Evolutionary conservation across 768 basidiomycete species (phyloP).

Genomic region (Mrakia gelida): DNA sequence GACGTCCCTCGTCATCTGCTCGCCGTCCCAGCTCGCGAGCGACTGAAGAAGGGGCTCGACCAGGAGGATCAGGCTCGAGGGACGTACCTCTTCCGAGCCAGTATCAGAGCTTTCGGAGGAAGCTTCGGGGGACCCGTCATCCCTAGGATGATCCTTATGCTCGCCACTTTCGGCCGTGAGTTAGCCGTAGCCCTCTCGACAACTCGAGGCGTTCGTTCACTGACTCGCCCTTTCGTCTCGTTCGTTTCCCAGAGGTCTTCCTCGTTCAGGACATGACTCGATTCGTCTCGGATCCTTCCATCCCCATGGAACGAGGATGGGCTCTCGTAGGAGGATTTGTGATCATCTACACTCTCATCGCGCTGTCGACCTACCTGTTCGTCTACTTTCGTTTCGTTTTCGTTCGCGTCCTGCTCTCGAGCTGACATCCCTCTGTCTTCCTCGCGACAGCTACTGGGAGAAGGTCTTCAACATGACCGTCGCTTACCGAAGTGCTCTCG

Average conservation of each 20-base stretch:
- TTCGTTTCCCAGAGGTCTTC: slow-evolving; percentile 16
- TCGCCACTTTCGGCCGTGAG: slow-evolving; percentile 21
- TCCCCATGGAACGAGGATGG: slow-evolving; percentile 10
- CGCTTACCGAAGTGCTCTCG: slow-evolving; percentile 9
- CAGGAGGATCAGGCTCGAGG: background rate
- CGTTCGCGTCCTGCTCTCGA: no score
- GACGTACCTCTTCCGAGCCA: slow-evolving; percentile 6
- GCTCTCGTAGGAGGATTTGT: slow-evolving; percentile 27
- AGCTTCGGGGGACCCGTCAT: slow-evolving; percentile 1
- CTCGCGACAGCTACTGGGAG: background rate
- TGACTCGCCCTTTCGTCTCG: no score
- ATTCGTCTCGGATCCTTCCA: slow-evolving; percentile 16
- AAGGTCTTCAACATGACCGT: slow-evolving; percentile 8
- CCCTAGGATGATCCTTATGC: slow-evolving; percentile 14
- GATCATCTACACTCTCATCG: slow-evolving; percentile 7
- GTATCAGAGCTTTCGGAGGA: background rate
- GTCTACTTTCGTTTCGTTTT: background rate
- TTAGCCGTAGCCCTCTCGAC: no score
- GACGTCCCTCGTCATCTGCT: slow-evolving; percentile 5
- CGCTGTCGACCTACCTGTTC: slow-evolving; percentile 7
- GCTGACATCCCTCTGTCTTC: no score
- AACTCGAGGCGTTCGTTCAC: background rate
- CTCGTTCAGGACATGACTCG: slow-evolving; percentile 22
- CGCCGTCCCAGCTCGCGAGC: background rate
- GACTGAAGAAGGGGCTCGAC: background rate